Evolutionary conservation across 2,329 filamentous ascomycete genomes (phyloP), one percentile per base, ranked within the genome.

Genomic region (Beauveria medogensis): DNA sequence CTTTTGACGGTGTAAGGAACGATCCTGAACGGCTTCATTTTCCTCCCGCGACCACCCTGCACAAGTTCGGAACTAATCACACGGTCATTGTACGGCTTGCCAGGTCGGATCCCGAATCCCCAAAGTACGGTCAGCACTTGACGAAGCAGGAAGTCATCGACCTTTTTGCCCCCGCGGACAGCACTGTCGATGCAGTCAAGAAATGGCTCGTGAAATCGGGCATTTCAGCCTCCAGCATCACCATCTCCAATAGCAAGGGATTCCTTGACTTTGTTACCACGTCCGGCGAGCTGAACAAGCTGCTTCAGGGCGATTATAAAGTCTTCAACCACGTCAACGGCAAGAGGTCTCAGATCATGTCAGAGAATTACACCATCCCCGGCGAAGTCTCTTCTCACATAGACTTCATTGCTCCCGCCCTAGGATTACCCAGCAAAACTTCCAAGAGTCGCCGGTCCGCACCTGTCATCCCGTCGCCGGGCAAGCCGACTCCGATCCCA

Each of bases 121-220:
- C 50, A 5, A 20, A 60, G 37, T 60, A 60, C n/a, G 58, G 58
- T 28, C 16, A 60, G 26, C 50, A 60, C 58, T 60, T 37, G 3
- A 60, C 47, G 16, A 18, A 18, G 10, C 20, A 54, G 3, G 14
- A 60, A 48, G 30, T 47, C n/a, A 56, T 37, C 14, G 24, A 43
- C 10, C 9, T 55, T 4, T 60, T 60, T 22, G 14, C 58, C 10
- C 50, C 58, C 28, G 26, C 63, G 5, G 62, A 70, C 9, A 77
- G 80, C 41, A 72, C 79, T 4, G 74, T 83, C 4, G 72, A 77
- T n/a, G 71, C 77, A 2, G 80, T 85, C 22, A 76, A 76, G 65
- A 66, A 73, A 6, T 86, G 83, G 83, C 74, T 86, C 8, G 69
- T 73, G n/a, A 67, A 69, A 9, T 75, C 78, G 44, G 84, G 83